phyloP scores from a whole-genome alignment of 1,139 yeast genomes.

The Taiozyma onychis region DNA sequence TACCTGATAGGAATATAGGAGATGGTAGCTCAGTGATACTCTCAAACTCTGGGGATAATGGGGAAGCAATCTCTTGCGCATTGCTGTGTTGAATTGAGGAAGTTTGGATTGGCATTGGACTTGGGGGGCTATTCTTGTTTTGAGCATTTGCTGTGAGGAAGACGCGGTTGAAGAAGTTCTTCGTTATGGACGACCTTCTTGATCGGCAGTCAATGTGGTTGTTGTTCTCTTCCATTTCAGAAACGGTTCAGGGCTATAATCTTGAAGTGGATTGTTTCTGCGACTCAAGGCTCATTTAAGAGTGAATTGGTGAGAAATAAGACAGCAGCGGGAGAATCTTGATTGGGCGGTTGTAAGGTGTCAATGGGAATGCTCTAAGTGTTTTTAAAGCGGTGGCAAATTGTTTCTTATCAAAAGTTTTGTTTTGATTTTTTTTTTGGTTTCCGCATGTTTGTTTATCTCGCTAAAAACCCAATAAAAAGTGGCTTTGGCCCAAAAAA shows the following conservation, averaged over 20 bases:
- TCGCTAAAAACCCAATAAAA: no score
- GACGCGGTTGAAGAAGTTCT: not conserved
- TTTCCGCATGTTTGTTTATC: not conserved
- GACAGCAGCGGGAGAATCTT: no score
- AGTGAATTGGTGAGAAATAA: not conserved
- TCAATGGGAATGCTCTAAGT: no score
- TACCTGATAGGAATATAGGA: constrained; percentile 13
- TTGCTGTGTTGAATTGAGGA: not conserved
- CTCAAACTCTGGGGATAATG: constrained; percentile 20
- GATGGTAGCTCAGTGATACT: constrained; percentile 23
- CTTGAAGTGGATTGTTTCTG: not conserved
- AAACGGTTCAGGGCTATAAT: not conserved
- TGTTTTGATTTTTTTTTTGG: not conserved
- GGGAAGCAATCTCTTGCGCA: constrained; percentile 2
- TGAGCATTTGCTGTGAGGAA: not conserved
- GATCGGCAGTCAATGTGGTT: not conserved
- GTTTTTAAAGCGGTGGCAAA: not conserved
- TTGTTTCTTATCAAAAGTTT: not conserved
- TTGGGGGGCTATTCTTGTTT: not conserved
- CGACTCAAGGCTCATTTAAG: not conserved
- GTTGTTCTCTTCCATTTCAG: not conserved
- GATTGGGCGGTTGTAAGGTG: no score
- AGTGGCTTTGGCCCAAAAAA: no score
- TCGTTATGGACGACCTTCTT: not conserved
- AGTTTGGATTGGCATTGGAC: not conserved